phyloP scores from a whole-genome alignment of 768 basidiomycete genomes.

The Termitomyces sp. region DNA sequence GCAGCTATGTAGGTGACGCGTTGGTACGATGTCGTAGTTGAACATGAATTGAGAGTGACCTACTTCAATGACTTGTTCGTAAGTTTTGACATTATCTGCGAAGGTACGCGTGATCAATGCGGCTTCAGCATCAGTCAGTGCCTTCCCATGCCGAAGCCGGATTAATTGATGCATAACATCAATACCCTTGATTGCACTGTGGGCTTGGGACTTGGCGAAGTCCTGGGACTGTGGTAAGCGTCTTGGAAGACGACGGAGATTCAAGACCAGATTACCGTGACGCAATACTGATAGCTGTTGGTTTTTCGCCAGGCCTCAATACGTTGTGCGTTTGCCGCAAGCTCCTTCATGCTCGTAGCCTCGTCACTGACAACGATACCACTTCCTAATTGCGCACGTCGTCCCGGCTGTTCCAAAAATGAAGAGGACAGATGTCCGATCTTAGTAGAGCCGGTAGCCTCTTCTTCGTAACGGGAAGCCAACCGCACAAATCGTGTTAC shows the following conservation, averaged over 20 bases:
- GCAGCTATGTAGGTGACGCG: slow-evolving; percentile 45
- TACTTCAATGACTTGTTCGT: slow-evolving; percentile 90
- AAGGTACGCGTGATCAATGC: slow-evolving; percentile 71
- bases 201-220: slow-evolving; percentile 47
- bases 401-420: slow-evolving; percentile 44
- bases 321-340: slow-evolving; percentile 69
- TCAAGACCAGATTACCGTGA: slow-evolving; percentile 38
- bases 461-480: slow-evolving; percentile 86
- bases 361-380: slow-evolving; percentile 82
- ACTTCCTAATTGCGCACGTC: slow-evolving; percentile 58
- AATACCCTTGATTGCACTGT: slow-evolving; percentile 66
- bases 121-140: slow-evolving; percentile 67
- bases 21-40: not conserved
- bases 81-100: slow-evolving; percentile 64
- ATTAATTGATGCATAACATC: slow-evolving; percentile 86
- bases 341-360: slow-evolving; percentile 53
- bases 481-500: slow-evolving; percentile 81
- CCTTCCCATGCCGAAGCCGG: slow-evolving; percentile 69
- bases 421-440: slow-evolving; percentile 64
- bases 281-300: slow-evolving; percentile 68
- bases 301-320: slow-evolving; percentile 94
- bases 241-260: not conserved
- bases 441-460: slow-evolving; percentile 70
- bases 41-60: slow-evolving; percentile 6
- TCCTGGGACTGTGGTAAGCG: slow-evolving; percentile 44